A percentile compares a stretch with the other conserved stretches of the same genome.
Evolutionary conservation across 208 protist genomes (phyloP).

Genomic region (Naegleria fowleri): DNA sequence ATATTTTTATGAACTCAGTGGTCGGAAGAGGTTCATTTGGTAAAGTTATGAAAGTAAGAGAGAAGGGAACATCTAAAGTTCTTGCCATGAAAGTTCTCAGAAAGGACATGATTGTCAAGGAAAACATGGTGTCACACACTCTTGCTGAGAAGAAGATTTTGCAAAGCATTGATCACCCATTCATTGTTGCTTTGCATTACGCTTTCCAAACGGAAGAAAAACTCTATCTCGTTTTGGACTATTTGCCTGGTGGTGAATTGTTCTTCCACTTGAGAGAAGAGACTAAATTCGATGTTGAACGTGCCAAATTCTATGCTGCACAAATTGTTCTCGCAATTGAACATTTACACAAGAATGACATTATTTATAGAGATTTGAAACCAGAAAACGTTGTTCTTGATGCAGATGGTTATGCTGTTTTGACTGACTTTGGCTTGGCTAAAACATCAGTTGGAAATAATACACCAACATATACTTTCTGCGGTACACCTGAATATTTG

Average conservation of each 20-base stretch:
- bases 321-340: conserved; percentile 77
- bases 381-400: conserved; percentile 76
- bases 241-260: conserved; percentile 74
- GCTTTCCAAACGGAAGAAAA: conserved; percentile 84
- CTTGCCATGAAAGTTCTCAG: conserved; percentile 59
- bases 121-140: conserved; percentile 53
- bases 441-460: conserved; percentile 41
- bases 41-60: conserved; percentile 79
- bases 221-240: conserved; percentile 85
- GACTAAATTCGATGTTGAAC: conserved; percentile 58
- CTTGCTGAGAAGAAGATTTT: conserved; percentile 46
- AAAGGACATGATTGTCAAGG: conserved; percentile 38
- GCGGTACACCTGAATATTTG: conserved; percentile 42
- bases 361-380: conserved; percentile 80
- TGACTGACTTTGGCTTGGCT: conserved; percentile 79
- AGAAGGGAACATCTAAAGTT: conserved; percentile 39
- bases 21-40: conserved; percentile 84
- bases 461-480: conserved; percentile 41
- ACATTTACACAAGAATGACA: conserved; percentile 70
- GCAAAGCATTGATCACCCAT: conserved; percentile 71
- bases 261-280: conserved; percentile 58
- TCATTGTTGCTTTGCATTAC: conserved; percentile 82
- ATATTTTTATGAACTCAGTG: conserved; percentile 51
- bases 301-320: conserved; percentile 72
- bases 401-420: conserved; percentile 62